phyloP scores from a whole-genome alignment of 164 flowering plant species.

The Cinnamomum chago region DNA sequence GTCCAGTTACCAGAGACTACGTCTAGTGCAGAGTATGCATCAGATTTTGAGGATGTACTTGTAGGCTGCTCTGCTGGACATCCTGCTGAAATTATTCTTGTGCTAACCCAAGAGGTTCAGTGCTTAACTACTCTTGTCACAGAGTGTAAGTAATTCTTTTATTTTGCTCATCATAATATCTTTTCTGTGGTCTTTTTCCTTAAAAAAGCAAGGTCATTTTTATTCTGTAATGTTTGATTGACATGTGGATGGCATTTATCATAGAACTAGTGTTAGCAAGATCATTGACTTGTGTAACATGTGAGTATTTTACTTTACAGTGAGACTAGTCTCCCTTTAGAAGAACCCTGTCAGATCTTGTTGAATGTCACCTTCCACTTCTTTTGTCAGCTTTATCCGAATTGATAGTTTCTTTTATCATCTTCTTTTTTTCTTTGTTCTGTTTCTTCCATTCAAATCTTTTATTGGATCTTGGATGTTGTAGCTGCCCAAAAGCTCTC shows the following conservation, averaged over 20 bases:
- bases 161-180: background rate
- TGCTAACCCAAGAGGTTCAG: constrained; percentile 52
- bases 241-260: background rate
- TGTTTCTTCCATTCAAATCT: too few species aligned
- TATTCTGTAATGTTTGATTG: background rate
- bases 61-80: constrained; percentile 87
- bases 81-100: constrained; percentile 70
- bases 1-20: constrained; percentile 39
- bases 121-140: constrained; percentile 46
- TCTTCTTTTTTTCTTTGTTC: too few species aligned
- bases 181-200: background rate
- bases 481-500: too few species aligned
- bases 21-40: constrained; percentile 28
- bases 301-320: too few species aligned
- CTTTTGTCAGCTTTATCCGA: too few species aligned
- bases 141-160: constrained; percentile 54
- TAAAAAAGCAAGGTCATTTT: background rate
- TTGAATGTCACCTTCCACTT: too few species aligned
- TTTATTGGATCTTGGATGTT: too few species aligned
- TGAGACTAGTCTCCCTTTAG: too few species aligned
- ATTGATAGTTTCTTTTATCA: too few species aligned
- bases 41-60: constrained; percentile 34
- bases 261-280: too few species aligned
- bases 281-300: too few species aligned
- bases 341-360: too few species aligned